phyloP scores from a whole-genome alignment of 2,329 filamentous ascomycete genomes.

The Pleoardoris graminearum region DNA sequence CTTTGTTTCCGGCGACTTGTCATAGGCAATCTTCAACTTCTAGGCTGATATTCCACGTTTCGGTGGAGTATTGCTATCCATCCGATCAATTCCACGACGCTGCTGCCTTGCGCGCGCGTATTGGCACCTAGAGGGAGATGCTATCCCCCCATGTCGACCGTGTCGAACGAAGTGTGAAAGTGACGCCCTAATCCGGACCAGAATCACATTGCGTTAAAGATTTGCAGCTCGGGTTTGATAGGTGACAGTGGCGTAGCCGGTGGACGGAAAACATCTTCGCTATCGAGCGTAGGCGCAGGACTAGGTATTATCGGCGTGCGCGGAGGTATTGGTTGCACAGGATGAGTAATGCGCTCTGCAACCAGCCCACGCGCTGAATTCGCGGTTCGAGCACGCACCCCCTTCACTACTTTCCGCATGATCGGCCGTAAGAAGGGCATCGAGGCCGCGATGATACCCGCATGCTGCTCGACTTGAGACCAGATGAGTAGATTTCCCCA shows the following conservation, averaged over 20 bases:
- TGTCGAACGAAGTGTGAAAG: no score
- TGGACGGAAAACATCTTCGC: constrained; percentile 20
- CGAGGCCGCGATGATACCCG: constrained; percentile 37
- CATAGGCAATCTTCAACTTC: no score
- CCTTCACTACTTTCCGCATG: constrained; percentile 18
- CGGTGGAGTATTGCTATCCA: no score
- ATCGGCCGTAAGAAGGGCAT: constrained; percentile 38
- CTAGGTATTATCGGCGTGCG: constrained; percentile 32
- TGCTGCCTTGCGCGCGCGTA: no score
- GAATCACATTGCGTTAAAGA: constrained; percentile 10
- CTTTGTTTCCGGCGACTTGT: no score
- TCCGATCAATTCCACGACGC: no score
- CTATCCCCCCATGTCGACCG: no score
- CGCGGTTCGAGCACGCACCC: constrained; percentile 12
- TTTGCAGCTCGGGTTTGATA: constrained; percentile 8
- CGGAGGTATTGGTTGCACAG: constrained; percentile 9
- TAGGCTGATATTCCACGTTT: no score
- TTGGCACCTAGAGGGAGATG: no score
- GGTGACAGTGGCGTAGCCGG: constrained; percentile 23
- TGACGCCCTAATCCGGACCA: no score
- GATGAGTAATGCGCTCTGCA: constrained; percentile 8
- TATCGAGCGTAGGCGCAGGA: constrained; percentile 23
- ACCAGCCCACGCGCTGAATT: constrained; percentile 18
- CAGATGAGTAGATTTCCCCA: constrained; percentile 32
- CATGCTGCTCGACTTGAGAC: constrained; percentile 38